These are phyloP conservation scores for Berkeleyomyces rouxiae DNA, from an alignment of 2,329 filamentous ascomycete genomes.

Conservation along the genomic window DNA sequence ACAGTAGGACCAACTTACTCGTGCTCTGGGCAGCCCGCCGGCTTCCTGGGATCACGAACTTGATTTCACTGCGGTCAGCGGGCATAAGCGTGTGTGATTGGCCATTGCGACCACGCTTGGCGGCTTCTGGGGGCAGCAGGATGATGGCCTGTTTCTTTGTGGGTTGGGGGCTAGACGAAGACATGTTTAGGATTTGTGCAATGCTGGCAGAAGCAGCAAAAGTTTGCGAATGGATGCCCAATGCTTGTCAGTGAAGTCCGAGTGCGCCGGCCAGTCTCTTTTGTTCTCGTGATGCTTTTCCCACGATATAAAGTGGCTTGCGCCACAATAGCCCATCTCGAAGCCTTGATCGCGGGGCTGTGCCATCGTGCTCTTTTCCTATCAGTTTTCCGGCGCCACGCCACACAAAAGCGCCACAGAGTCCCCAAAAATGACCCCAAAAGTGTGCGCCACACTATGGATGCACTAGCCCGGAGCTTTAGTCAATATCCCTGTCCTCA, in stretches of 20 bases:
- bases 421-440: background rate
- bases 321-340: background rate
- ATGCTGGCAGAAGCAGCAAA: background rate
- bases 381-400: background rate
- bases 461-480: background rate
- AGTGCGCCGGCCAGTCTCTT: no score
- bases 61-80: constrained; percentile 2
- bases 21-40: background rate
- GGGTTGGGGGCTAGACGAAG: background rate
- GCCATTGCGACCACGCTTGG: background rate
- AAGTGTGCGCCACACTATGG: background rate
- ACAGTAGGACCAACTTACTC: background rate
- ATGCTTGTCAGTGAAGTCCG: no score
- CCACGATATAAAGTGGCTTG: background rate
- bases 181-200: background rate
- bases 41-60: constrained; percentile 10
- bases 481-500: background rate
- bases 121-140: background rate
- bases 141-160: background rate
- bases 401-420: background rate
- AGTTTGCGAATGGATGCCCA: no score
- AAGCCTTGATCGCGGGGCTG: background rate
- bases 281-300: no score
- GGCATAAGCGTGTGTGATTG: background rate
- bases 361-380: background rate